phyloP scores from a whole-genome alignment of 257 asterid species.

The Dorcoceras hygrometricum region DNA sequence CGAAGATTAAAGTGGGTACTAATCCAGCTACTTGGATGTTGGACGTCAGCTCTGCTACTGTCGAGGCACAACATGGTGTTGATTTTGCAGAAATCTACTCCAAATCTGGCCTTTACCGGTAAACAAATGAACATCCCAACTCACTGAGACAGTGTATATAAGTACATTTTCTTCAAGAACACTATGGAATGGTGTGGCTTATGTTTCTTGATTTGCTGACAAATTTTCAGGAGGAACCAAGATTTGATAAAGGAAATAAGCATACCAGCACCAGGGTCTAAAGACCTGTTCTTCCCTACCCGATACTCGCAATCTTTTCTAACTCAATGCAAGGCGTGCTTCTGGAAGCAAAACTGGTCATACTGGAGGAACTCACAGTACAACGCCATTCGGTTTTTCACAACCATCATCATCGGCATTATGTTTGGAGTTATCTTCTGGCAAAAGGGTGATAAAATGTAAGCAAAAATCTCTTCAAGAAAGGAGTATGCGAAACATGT shows the following conservation, averaged over 20 bases:
- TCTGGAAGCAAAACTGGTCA: constrained; percentile 70
- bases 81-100: constrained; percentile 71
- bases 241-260: background rate
- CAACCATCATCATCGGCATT: constrained; percentile 45
- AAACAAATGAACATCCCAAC: background rate
- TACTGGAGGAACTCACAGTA: constrained; percentile 69
- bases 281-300: constrained; percentile 49
- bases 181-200: background rate
- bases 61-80: constrained; percentile 56
- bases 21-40: constrained; percentile 98
- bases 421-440: constrained; percentile 70
- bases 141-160: background rate
- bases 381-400: constrained; percentile 60
- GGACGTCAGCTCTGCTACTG: constrained; percentile 58
- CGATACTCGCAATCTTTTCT: constrained; percentile 54
- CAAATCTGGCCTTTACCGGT: constrained; percentile 61
- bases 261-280: constrained; percentile 39
- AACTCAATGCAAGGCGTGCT: constrained; percentile 60
- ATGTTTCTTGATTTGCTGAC: constrained; percentile 2
- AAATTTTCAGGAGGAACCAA: background rate
- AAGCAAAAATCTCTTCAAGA: constrained; percentile 23
- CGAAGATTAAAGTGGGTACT: constrained; percentile 59
- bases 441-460: constrained; percentile 52
- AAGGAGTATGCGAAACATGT: background rate
- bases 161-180: no score